phyloP scores from a whole-genome alignment of 176 grass and related monocot genomes.

The Aegilops tauschii region DNA sequence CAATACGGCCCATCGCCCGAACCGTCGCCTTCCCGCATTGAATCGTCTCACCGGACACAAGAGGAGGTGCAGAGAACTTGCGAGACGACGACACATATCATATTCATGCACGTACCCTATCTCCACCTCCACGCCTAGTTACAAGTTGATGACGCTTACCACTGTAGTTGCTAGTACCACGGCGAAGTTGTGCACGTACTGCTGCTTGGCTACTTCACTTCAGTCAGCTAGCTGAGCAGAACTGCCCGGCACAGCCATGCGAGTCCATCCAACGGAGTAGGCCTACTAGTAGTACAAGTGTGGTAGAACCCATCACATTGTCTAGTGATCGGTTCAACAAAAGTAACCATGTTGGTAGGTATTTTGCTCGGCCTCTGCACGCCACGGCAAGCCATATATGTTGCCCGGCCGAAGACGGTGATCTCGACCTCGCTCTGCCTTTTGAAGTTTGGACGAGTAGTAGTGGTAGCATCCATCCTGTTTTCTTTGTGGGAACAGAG shows the following conservation, averaged over 20 bases:
- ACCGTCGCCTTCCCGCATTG: not conserved
- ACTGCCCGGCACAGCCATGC: too few relatives aligned
- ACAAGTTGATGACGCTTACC: not conserved
- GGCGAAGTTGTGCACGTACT: not conserved
- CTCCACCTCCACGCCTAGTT: not conserved
- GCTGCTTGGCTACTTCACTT: not conserved
- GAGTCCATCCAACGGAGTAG: too few relatives aligned
- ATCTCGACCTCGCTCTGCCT: too few relatives aligned
- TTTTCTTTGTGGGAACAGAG: conserved; percentile 28
- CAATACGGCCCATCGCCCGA: not conserved
- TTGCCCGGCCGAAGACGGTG: too few relatives aligned
- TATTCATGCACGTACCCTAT: not conserved
- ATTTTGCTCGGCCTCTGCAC: too few relatives aligned
- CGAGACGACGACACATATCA: not conserved
- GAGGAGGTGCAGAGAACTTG: not conserved
- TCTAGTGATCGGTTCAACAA: not conserved
- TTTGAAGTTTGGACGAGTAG: too few relatives aligned
- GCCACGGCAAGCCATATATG: too few relatives aligned
- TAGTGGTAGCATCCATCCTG: not conserved
- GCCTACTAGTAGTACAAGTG: too few relatives aligned
- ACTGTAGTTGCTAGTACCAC: not conserved
- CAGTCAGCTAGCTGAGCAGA: too few relatives aligned
- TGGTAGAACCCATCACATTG: too few relatives aligned
- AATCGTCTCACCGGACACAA: not conserved
- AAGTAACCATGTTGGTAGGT: too few relatives aligned